phyloP scores from a whole-genome alignment of 2,329 filamentous ascomycete genomes.

The Magnaporthiopsis incrustans region DNA sequence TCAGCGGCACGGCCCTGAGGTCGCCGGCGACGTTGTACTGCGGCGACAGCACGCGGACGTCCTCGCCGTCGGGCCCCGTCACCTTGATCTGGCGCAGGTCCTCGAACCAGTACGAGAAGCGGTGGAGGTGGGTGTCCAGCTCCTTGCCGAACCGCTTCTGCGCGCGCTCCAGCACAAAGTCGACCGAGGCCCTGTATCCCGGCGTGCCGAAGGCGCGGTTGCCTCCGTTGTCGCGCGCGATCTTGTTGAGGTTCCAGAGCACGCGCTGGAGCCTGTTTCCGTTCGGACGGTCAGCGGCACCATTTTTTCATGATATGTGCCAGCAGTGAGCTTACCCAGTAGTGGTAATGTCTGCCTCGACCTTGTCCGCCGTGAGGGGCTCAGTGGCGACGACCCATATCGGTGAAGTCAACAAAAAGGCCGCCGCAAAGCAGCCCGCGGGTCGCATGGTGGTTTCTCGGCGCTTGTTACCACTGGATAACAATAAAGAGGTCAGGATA shows the following conservation, averaged over 20 bases:
- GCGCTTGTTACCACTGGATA: no score
- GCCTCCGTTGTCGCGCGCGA: conserved; percentile 47
- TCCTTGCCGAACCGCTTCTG: conserved; percentile 29
- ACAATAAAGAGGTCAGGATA: not conserved
- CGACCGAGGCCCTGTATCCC: conserved; percentile 50
- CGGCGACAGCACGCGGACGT: conserved; percentile 33
- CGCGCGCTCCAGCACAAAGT: conserved; percentile 44
- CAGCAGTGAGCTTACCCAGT: conserved; percentile 22
- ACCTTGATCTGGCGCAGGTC: conserved; percentile 33
- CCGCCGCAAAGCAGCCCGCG: not conserved
- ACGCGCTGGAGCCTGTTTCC: conserved; percentile 39
- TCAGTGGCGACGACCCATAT: conserved; percentile 17
- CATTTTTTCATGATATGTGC: no score
- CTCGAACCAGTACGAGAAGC: conserved; percentile 37
- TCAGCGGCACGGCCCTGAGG: conserved; percentile 22
- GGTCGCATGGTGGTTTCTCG: not conserved
- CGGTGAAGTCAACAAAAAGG: not conserved
- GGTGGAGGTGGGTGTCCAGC: conserved; percentile 36
- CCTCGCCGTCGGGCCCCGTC: conserved; percentile 34
- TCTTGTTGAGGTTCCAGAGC: conserved; percentile 44
- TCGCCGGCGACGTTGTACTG: conserved; percentile 33
- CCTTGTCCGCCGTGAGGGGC: conserved; percentile 28
- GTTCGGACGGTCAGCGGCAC: not conserved
- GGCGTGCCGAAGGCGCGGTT: conserved; percentile 53
- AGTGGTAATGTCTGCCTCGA: conserved; percentile 30